A percentile compares a stretch with the other conserved stretches of the same genome.
Evolutionary conservation across 106 monocot species (phyloP).

Genomic region (Dioscorea zingiberensis): DNA sequence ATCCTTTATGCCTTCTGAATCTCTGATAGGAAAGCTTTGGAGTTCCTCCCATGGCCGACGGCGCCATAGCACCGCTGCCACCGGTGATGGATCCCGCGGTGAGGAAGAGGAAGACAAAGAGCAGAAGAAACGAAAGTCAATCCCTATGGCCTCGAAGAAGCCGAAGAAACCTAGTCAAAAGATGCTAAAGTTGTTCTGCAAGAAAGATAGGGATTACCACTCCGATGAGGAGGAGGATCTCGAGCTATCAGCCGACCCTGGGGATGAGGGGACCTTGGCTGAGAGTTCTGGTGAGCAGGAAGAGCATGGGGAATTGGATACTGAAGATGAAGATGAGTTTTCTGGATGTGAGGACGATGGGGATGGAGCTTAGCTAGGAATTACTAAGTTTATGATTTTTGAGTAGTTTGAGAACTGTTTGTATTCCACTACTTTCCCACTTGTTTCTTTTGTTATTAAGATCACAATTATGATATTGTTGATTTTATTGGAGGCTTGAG

Average conservation of each 20-base stretch:
- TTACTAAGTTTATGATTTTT: slow-evolving; percentile 22
- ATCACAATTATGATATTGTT: too few species aligned
- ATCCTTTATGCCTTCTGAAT: too few species aligned
- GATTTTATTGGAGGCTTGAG: slow-evolving; percentile 37
- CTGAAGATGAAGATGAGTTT: not conserved
- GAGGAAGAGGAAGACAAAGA: slow-evolving; percentile 2
- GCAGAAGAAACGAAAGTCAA: slow-evolving; percentile 4
- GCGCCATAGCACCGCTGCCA: too few species aligned
- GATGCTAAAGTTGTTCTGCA: slow-evolving; percentile 26
- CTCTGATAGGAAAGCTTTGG: too few species aligned
- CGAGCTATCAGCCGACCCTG: not conserved
- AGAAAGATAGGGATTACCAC: slow-evolving; percentile 27
- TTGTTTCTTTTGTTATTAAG: not conserved
- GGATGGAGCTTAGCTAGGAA: slow-evolving; percentile 5
- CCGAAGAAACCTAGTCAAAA: slow-evolving; percentile 23
- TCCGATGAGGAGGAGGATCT: slow-evolving; percentile 31
- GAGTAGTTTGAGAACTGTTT: slow-evolving; percentile 6
- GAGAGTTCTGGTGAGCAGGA: not conserved
- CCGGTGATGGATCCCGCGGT: too few species aligned
- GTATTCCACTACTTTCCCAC: slow-evolving; percentile 4
- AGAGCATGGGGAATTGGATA: not conserved
- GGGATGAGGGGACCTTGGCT: not conserved
- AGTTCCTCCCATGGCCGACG: too few species aligned
- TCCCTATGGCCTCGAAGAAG: too few species aligned
- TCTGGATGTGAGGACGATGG: not conserved